These are phyloP conservation scores for Pilaira anomala DNA, from an alignment of 192 early-diverging fungal species.

Conservation along the genomic window DNA sequence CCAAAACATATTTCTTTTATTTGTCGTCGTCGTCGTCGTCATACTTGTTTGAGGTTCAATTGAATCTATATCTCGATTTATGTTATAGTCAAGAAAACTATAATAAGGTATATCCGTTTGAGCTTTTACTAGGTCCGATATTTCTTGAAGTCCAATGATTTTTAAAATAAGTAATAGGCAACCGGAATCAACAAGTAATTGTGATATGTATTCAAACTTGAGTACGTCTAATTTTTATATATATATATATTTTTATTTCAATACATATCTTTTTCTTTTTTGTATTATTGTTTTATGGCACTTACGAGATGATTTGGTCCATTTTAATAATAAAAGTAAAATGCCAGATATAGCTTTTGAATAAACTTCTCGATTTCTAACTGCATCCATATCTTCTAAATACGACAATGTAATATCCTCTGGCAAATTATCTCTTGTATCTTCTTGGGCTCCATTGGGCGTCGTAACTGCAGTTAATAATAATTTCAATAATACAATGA, in stretches of 20 bases:
- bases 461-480: slow-evolving; percentile 40
- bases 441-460: too few relatives aligned
- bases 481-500: slow-evolving; percentile 51
- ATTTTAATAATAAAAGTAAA: slow-evolving; percentile 62
- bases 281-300: background rate
- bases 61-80: background rate
- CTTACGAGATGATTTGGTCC: slow-evolving; percentile 63
- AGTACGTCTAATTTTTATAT: slow-evolving; percentile 64
- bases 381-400: slow-evolving; percentile 50
- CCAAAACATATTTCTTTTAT: slow-evolving; percentile 62
- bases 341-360: slow-evolving; percentile 72
- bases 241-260: too few relatives aligned
- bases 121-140: slow-evolving; percentile 39
- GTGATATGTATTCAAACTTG: slow-evolving; percentile 75
- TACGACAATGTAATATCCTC: background rate
- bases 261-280: background rate
- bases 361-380: slow-evolving; percentile 67
- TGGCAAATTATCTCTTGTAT: background rate
- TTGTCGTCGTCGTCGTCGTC: slow-evolving; percentile 19
- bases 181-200: slow-evolving; percentile 80
- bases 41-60: background rate
- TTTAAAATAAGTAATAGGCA: slow-evolving; percentile 78
- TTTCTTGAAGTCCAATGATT: slow-evolving; percentile 73
- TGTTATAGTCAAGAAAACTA: slow-evolving; percentile 22
- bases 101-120: slow-evolving; percentile 48